A percentile compares a stretch with the other conserved stretches of the same genome.
Evolutionary conservation across 495 filamentous ascomycete species (phyloP).

Genomic region (Pseudoneurospora amorphoporcata): DNA sequence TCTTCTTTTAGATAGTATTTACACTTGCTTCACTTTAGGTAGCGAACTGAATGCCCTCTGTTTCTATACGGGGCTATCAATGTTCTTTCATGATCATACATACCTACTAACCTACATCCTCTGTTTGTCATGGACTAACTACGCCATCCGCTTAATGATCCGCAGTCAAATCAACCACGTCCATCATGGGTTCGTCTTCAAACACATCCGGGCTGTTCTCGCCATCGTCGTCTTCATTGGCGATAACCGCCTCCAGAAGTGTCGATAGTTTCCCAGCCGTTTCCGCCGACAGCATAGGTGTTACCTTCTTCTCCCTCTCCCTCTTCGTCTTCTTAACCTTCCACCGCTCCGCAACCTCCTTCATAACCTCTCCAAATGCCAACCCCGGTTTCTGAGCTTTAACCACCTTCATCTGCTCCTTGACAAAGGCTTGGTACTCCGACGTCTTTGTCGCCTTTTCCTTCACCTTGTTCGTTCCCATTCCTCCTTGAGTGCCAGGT

Average conservation of each 20-base stretch:
- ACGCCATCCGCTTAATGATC: background rate
- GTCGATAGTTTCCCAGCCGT: background rate
- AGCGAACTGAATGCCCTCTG: background rate
- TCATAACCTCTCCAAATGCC: conserved; percentile 57
- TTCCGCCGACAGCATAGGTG: background rate
- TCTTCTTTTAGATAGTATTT: background rate
- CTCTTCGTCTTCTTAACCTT: conserved; percentile 13
- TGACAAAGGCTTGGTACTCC: conserved; percentile 60
- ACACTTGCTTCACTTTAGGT: background rate
- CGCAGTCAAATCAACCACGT: conserved; percentile 8
- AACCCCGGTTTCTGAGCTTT: conserved; percentile 40
- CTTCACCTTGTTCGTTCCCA: background rate
- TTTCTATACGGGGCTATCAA: background rate
- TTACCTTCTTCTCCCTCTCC: background rate
- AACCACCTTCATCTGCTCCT: conserved; percentile 48
- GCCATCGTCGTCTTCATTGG: background rate
- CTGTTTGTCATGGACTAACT: background rate
- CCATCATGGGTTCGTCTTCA: conserved; percentile 9
- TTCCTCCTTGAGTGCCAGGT: background rate
- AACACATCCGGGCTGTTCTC: background rate
- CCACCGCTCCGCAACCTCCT: conserved; percentile 42
- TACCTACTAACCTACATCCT: background rate
- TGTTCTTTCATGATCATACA: background rate
- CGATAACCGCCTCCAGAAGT: background rate
- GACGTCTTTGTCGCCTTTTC: conserved; percentile 9